Conservation (phyloP, 2,329 filamentous ascomycete species). For the Phyllosticta capitalensis region DNA sequence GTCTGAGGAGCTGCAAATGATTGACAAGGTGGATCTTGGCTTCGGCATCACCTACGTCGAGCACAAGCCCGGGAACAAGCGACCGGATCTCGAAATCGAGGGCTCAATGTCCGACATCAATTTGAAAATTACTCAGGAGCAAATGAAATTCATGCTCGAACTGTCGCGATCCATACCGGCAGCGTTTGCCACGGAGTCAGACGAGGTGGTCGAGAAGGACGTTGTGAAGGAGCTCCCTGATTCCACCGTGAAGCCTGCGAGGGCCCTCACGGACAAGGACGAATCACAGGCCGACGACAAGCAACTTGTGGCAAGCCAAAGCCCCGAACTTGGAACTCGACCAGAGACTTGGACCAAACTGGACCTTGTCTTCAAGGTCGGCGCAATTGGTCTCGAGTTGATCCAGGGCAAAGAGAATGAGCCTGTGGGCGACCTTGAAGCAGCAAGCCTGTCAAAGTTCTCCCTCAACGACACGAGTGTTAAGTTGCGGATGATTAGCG, state of each 20-base stretch:
- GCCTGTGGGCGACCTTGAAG: conserved; percentile 68
- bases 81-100: conserved; percentile 85
- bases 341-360: conserved; percentile 81
- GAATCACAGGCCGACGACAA: conserved; percentile 27
- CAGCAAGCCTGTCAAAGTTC: conserved; percentile 83
- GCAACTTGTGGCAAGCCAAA: conserved; percentile 38
- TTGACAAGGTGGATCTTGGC: conserved; percentile 89
- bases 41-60: conserved; percentile 90
- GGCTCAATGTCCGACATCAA: conserved; percentile 92
- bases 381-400: conserved; percentile 80
- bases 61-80: conserved; percentile 64
- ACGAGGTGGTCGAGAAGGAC: conserved; percentile 59
- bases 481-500: conserved; percentile 87
- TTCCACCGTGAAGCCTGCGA: conserved; percentile 42
- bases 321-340: conserved; percentile 59
- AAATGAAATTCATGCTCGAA: conserved; percentile 81
- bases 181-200: conserved; percentile 68
- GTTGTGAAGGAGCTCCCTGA: conserved; percentile 63
- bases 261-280: conserved; percentile 33
- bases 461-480: conserved; percentile 86
- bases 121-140: conserved; percentile 77
- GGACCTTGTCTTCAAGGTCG: conserved; percentile 82
- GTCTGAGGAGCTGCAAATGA: conserved; percentile 85
- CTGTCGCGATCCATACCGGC: conserved; percentile 79
- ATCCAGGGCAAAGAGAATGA: conserved; percentile 65